Evolutionary conservation across 2,329 filamentous ascomycete species (phyloP), one percentile per base, ranked within the genome.

Genomic region (Lomentospora prolificans): DNA sequence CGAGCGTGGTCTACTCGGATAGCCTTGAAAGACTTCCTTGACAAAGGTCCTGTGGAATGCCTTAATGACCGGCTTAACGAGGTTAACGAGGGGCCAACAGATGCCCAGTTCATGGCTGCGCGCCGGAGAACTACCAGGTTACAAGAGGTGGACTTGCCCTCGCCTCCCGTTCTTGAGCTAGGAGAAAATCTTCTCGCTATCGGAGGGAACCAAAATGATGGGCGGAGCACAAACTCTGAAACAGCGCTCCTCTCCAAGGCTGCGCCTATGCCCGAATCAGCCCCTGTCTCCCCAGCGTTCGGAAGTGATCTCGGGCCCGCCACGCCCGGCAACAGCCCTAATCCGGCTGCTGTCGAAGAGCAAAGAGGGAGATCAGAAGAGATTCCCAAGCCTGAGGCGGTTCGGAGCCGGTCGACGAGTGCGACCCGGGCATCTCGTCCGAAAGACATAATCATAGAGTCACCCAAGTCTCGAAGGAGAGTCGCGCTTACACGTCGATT

Each of bases 41-140:
- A 67, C 3, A 78, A 77, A 24, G 82, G 82, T 0, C 80, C 81
- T 0, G 75, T 81, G 6, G 67, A 66, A 17, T 84, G 80, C 58
- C 63, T 85, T 4, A 70, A 72, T 10, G 77, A 81, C 55, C 69
- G 82, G 10, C 59, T 85, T 14, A 75, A 58, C 61, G 2, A 63
- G 63, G 56, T 44, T 1, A 44, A 51, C 30, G 54, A 56, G 10
- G 54, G 46, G 4, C 46, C 54, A 3, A 33, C 30, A 6, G 54
- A 56, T 19, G 46, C 9, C 6, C 54, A 56, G 31, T 51, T 51
- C 25, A 25, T 56, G n/a, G 48, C 54, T 3, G 36, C 46, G n/a
- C 30, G 48, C 3, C 46, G 54, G 6, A 28, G 46, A 14, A 51
- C 54, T 17, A 28, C 48, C 5, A 41, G 30, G n/a, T 17, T 51